Evolutionary conservation across 345 rosid genomes (phyloP).

Genomic region (Dovyalis caffra): DNA sequence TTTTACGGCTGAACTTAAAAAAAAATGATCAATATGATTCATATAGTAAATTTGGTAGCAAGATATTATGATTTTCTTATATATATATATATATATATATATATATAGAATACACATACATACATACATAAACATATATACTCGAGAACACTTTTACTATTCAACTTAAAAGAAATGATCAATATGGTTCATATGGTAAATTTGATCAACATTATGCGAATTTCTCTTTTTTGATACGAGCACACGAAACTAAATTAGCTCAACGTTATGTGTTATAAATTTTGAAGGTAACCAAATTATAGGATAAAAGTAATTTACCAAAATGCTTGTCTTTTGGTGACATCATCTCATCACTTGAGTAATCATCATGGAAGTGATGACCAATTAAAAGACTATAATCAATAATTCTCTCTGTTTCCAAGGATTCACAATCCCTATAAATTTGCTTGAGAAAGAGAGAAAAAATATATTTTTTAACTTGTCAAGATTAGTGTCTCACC

Average conservation of each 20-base stretch:
- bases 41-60: too few species aligned
- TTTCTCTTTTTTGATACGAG: slow-evolving; percentile 33
- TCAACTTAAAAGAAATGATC: too few species aligned
- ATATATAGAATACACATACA: too few species aligned
- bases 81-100: too few species aligned
- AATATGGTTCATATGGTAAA: too few species aligned
- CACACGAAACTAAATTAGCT: neutral
- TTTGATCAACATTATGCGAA: slow-evolving; percentile 18
- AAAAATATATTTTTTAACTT: neutral
- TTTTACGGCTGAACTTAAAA: too few species aligned
- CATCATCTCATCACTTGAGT: slow-evolving; percentile 29
- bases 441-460: slow-evolving; percentile 46
- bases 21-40: too few species aligned
- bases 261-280: neutral
- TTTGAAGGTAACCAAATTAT: neutral
- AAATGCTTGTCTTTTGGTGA: slow-evolving; percentile 18
- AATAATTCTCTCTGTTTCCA: slow-evolving; percentile 67
- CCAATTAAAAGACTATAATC: slow-evolving; percentile 72
- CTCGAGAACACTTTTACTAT: too few species aligned
- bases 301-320: slow-evolving; percentile 18
- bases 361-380: slow-evolving; percentile 55
- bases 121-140: too few species aligned
- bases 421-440: slow-evolving; percentile 61
- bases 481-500: neutral
- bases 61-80: too few species aligned